Evolutionary conservation across 2,329 filamentous ascomycete species (phyloP), one percentile per base, ranked within the genome.

Genomic region (Colletotrichum caudatum): DNA sequence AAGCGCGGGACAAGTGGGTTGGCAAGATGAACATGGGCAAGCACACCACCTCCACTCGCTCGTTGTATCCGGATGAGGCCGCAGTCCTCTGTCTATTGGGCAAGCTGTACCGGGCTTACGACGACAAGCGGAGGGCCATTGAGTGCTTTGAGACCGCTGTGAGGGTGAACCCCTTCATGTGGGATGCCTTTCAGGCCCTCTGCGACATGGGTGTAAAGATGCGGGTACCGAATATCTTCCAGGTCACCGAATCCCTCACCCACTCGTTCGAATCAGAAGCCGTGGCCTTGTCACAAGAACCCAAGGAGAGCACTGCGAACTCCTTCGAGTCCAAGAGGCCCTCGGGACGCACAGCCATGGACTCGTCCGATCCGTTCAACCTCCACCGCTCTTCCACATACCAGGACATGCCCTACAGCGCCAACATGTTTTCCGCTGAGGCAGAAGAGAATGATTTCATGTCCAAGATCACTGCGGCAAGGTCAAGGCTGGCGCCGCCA

Each of bases 131-230:
- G 76, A 94, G 93, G 81, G 95, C 96, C 9, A 90, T 95, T 20
- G 89, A 93, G 75, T 94, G 90, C 80, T 98, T 96, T 78, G 94
- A 97, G 75, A 94, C 97, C 72, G 90, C 95, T 7, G 84, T 99
- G 76, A 97, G 95, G 82, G 81, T 91, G 66, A 99, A 98, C 78
- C 95, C 96, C 1, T 95, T 98, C 81, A 96, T 97, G 89, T 99
- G 96, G 96, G 96, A 99, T 84, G 95, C 95, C 0, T 98, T 98
- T 77, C 91, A 92, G 29, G 92, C 90, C 20, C 87, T 99, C 9
- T 97, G 95, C 79, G 94, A 98, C 78, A 93, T 89, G 91, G 93
- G 94, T 5, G 92, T 94, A 56, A 91, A 91, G 75, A 87, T 98
- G 66, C 91, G 93, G 67, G 90, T 96, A 12, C 88, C 91, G 35